Conservation (phyloP, 1,284 basidiomycete genomes). For the Malassezia psittaci region DNA sequence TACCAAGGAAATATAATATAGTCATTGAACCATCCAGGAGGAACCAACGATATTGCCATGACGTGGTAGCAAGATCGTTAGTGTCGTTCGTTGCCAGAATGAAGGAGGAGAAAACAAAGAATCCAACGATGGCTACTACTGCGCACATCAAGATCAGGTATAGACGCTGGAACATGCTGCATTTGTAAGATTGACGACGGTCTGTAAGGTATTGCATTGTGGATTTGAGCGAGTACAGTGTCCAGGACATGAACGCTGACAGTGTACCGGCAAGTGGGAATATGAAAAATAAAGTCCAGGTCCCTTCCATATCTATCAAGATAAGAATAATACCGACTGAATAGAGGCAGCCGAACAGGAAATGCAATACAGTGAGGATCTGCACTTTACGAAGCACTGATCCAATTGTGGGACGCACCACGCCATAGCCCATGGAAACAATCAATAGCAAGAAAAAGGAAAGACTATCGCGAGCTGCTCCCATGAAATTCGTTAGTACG, state of each 20-base stretch:
- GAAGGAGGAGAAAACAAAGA: conserved; percentile 1
- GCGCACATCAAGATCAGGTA: conserved; percentile 77
- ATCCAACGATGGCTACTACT: conserved; percentile 62
- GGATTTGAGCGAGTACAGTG: conserved; percentile 34
- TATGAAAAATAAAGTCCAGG: conserved; percentile 53
- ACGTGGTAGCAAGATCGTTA: conserved; percentile 83
- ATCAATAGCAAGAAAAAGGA: conserved; percentile 91
- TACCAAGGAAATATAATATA: conserved; percentile 50
- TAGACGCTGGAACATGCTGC: conserved; percentile 54
- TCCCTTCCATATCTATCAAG: conserved; percentile 59
- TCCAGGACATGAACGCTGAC: conserved; percentile 90
- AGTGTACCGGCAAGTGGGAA: conserved; percentile 87
- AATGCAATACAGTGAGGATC: conserved; percentile 68
- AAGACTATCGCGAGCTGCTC: conserved; percentile 82
- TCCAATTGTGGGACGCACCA: conserved; percentile 61
- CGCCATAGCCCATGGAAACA: conserved; percentile 53
- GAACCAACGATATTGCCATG: conserved; percentile 93
- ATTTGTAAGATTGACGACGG: conserved; percentile 42
- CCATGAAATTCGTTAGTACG: conserved; percentile 56
- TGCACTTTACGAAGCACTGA: conserved; percentile 68
- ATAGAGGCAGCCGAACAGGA: conserved; percentile 75
- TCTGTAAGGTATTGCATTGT: conserved; percentile 37
- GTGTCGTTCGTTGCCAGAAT: conserved; percentile 2
- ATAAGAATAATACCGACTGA: conserved; percentile 51
- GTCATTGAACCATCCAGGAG: conserved; percentile 90